phyloP scores from a whole-genome alignment of 371 early-diverging fungal genomes.

The Mortierella sp. region DNA sequence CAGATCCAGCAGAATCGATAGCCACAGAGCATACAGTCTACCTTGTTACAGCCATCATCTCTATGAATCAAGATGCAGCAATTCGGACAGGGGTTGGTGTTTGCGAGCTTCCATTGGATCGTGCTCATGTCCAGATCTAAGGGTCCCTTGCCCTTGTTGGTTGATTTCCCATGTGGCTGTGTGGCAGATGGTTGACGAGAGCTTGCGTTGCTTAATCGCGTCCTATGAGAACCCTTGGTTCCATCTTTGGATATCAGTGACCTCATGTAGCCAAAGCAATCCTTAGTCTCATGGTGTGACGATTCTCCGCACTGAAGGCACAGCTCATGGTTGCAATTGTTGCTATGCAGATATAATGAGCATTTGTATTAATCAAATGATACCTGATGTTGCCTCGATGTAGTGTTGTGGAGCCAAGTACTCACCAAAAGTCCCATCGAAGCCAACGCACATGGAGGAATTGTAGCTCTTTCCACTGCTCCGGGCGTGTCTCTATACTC shows the following conservation, averaged over 20 bases:
- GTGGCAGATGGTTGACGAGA: background rate
- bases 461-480: slow-evolving; percentile 74
- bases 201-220: slow-evolving; percentile 3
- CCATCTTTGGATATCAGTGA: slow-evolving; percentile 13
- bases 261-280: slow-evolving; percentile 64
- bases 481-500: slow-evolving; percentile 67
- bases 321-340: slow-evolving; percentile 56
- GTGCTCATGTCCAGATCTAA: slow-evolving; percentile 28
- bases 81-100: slow-evolving; percentile 75
- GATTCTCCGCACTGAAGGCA: slow-evolving; percentile 71
- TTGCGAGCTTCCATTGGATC: slow-evolving; percentile 57
- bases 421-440: slow-evolving; percentile 68
- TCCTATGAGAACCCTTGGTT: background rate
- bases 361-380: background rate
- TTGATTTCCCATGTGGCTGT: background rate
- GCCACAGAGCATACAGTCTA: slow-evolving; percentile 81
- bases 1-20: slow-evolving; percentile 79
- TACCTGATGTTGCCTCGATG: too few species aligned
- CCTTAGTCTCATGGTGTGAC: slow-evolving; percentile 58
- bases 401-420: background rate
- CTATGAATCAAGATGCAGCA: slow-evolving; percentile 81
- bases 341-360: slow-evolving; percentile 28
- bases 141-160: slow-evolving; percentile 15
- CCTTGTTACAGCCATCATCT: slow-evolving; percentile 85
- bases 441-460: slow-evolving; percentile 70